Evolutionary conservation across 352 stramenopile genomes (phyloP).

Genomic region (Globisporangium irregulare): DNA sequence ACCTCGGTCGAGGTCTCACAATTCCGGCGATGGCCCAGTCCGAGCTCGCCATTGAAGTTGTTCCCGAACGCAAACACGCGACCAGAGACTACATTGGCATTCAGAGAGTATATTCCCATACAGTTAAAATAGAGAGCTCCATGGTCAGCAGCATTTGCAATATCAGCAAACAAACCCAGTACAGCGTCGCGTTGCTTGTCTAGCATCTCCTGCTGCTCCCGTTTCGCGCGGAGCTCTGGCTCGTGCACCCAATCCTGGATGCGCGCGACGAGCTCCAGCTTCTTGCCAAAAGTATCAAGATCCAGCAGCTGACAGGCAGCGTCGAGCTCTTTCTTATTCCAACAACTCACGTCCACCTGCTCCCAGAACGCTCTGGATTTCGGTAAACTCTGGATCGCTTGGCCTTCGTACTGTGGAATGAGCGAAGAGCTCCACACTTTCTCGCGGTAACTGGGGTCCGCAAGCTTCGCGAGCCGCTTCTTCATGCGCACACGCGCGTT

Average conservation of each 20-base stretch:
- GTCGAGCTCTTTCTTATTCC: slow-evolving; percentile 53
- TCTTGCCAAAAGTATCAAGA: slow-evolving; percentile 46
- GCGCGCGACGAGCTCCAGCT: slow-evolving; percentile 54
- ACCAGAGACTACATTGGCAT: slow-evolving; percentile 29
- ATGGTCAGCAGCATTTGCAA: background rate
- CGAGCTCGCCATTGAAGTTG: slow-evolving; percentile 67
- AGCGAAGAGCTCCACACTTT: slow-evolving; percentile 42
- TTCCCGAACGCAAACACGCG: slow-evolving; percentile 66
- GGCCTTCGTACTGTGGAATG: slow-evolving; percentile 40
- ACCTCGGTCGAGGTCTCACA: slow-evolving; percentile 49
- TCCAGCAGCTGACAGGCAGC: slow-evolving; percentile 58
- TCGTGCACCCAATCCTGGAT: slow-evolving; percentile 75
- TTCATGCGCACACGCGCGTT: slow-evolving; percentile 38
- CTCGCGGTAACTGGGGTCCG: slow-evolving; percentile 44
- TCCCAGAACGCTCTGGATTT: slow-evolving; percentile 65
- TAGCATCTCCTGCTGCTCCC: slow-evolving; percentile 31
- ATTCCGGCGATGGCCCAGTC: slow-evolving; percentile 45
- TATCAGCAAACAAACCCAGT: slow-evolving; percentile 28
- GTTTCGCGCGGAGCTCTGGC: slow-evolving; percentile 37
- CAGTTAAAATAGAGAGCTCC: background rate
- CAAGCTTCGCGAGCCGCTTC: slow-evolving; percentile 41
- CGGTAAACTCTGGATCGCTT: slow-evolving; percentile 46
- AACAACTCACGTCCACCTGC: slow-evolving; percentile 43
- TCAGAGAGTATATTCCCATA: background rate
- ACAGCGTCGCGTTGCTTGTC: slow-evolving; percentile 39